Evolutionary conservation across 2,329 filamentous ascomycete species (phyloP).

Genomic region (Annulohypoxylon truncatum): DNA sequence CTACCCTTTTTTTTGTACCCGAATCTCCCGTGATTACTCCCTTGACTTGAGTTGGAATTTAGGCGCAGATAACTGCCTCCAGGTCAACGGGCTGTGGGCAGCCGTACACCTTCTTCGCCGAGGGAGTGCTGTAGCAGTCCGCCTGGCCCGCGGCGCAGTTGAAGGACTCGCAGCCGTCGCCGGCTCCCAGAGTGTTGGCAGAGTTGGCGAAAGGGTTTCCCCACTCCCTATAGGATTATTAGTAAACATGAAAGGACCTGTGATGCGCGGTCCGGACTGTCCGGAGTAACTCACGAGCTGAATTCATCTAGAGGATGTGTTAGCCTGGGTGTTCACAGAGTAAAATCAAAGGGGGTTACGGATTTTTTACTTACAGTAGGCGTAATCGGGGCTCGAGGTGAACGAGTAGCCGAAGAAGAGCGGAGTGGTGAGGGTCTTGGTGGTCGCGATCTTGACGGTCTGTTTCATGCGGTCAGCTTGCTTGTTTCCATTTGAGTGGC

Average conservation of each 20-base stretch:
- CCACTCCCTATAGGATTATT: constrained; percentile 44
- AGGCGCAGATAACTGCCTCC: constrained; percentile 49
- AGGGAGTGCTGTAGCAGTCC: constrained; percentile 56
- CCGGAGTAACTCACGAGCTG: constrained; percentile 49
- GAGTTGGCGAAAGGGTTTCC: constrained; percentile 56
- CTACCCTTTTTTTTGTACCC: background rate
- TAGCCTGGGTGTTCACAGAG: background rate
- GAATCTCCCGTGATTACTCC: no score
- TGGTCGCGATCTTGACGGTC: constrained; percentile 57
- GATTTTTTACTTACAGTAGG: constrained; percentile 56
- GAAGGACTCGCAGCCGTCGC: constrained; percentile 53
- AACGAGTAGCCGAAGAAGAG: constrained; percentile 59
- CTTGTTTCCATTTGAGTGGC: background rate
- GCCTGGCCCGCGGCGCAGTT: constrained; percentile 53
- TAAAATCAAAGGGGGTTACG: background rate
- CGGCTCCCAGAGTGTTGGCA: constrained; percentile 54
- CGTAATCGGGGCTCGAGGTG: constrained; percentile 50
- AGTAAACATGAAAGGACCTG: constrained; percentile 10
- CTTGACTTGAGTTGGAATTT: background rate
- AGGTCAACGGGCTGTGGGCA: constrained; percentile 56
- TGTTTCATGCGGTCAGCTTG: constrained; percentile 39
- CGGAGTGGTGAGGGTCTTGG: constrained; percentile 52
- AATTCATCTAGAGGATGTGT: constrained; percentile 51
- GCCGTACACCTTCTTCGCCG: constrained; percentile 54
- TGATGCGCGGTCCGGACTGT: no score